These are phyloP conservation scores for sorghum (Sorghum bicolor) DNA, from an alignment of 176 grass and related monocot genomes.

Conservation along the genomic window Sorghum_bicolor_NCBIv3 NC_012870.2:78237501-78238000, in stretches of 20 bases:
- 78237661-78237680: not conserved
- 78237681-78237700: constrained; percentile 5
- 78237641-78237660: not conserved
- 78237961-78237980: too few species aligned
- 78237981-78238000: too few species aligned
- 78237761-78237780: not conserved
- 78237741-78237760: not conserved
- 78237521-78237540: not conserved
- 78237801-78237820: not conserved
- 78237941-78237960: too few species aligned
- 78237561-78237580: not conserved
- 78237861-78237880: too few species aligned
- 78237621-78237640: not conserved
- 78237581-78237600: not conserved
- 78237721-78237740: not conserved
- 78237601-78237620: not conserved
- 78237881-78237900: too few species aligned
- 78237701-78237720: not conserved
- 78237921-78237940: too few species aligned
- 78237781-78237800: not conserved
- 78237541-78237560: not conserved
- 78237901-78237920: too few species aligned
- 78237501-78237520: not conserved
- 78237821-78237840: too few species aligned
- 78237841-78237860: too few species aligned